Evolutionary conservation across 1,139 yeast genomes (phyloP), one percentile per base, ranked within the genome.

Genomic region (Wickerhamiella infanticola): DNA sequence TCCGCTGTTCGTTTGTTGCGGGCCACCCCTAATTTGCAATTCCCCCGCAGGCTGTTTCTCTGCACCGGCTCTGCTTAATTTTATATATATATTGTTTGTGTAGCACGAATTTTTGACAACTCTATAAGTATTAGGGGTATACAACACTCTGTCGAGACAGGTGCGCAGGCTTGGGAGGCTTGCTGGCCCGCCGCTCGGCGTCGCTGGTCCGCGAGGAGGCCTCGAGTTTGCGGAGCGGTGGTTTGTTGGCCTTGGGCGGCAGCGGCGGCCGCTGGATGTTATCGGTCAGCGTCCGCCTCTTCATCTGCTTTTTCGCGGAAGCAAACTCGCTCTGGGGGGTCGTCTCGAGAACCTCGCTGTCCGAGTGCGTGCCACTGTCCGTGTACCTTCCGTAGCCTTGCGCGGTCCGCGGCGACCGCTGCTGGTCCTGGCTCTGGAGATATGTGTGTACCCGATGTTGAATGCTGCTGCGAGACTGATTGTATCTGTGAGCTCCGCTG

Each of bases 301-400:
- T 31, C 11, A 41, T 24, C 8, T 31, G 29, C 35, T 37, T 3
- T 3, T 24, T 9, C 31, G 23, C 29, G 37, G 24, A 25, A 41
- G 39, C 18, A 41, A 37, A 24, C 41, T 43, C 35, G 3, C 18
- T 9, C 18, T 24, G 18, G 31, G 33, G 27, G 5, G 33, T 4
- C 11, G 26, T 6, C 25, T 26, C 39, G 26, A 36, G 24, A 5
- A 11, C 9, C 9, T 25, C 39, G 39, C 43, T 36, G 8, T 36
- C 39, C 8, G 18, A 11, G 24, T 31, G 39, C 24, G 39, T 18
- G 9, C 39, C 33, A 7, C 53, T 55, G 45, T 74, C 81, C 0
- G 86, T 79, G 57, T 71, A 81, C 54, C 74, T 74, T 3, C 94
- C 94, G 58, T 83, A 83, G 0, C 94, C 94, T 13, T 66, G 63